These are phyloP conservation scores for Ensete glaucum DNA, from an alignment of 176 grass and related monocot genomes.

Conservation along the genomic window DNA sequence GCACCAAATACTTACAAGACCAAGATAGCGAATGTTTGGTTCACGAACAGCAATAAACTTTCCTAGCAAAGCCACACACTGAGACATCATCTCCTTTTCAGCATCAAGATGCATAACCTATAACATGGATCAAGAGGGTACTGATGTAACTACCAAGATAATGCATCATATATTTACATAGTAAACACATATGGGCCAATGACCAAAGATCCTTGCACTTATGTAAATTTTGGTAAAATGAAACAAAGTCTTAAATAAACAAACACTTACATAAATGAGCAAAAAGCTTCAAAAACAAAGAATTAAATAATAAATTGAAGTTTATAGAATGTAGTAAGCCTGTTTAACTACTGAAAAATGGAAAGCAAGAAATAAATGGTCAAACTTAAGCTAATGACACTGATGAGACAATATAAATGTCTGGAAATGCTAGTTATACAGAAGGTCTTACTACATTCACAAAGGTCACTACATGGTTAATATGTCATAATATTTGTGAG, in stretches of 20 bases:
- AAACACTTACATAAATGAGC: too few relatives aligned
- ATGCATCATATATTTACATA: background rate
- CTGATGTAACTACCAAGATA: background rate
- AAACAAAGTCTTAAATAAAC: background rate
- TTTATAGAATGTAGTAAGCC: background rate
- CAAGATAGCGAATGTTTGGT: constrained; percentile 99
- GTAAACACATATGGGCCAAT: background rate
- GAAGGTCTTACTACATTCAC: too few relatives aligned
- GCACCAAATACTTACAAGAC: constrained; percentile 53
- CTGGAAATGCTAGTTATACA: too few relatives aligned
- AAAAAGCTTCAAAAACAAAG: background rate
- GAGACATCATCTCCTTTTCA: constrained; percentile 99
- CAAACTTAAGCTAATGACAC: too few relatives aligned
- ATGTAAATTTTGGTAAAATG: background rate
- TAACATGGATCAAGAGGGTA: background rate
- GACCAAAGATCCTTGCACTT: background rate
- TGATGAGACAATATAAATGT: too few relatives aligned
- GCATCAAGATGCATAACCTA: constrained; percentile 99
- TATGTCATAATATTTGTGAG: too few relatives aligned
- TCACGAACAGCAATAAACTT: constrained; percentile 99
- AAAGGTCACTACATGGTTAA: too few relatives aligned
- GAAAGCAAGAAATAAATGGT: too few relatives aligned
- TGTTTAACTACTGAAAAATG: too few relatives aligned
- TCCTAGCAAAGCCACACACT: constrained; percentile 94
- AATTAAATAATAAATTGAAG: background rate